phyloP scores from a whole-genome alignment of 2,329 filamentous ascomycete species.

The Hypocrella siamensis region DNA sequence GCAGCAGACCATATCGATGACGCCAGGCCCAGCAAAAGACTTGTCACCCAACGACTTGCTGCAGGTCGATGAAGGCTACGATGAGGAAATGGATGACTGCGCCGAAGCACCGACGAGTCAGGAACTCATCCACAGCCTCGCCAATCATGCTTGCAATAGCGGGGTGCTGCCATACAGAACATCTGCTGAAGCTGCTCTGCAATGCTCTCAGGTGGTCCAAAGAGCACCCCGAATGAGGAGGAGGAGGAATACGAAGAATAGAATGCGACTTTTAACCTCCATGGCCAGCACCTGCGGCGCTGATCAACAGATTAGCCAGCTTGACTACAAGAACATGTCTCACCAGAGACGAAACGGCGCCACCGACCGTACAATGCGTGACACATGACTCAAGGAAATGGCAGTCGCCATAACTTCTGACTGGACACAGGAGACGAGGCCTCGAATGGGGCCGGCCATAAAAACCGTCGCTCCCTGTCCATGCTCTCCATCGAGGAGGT shows the following conservation, averaged over 20 bases:
- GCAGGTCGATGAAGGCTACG: not conserved
- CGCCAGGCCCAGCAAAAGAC: not conserved
- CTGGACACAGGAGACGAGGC: too few relatives aligned
- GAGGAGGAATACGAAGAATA: slow-evolving; percentile 4
- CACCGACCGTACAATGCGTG: too few relatives aligned
- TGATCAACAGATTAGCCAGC: too few relatives aligned
- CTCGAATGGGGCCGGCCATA: too few relatives aligned
- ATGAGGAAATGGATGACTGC: slow-evolving; percentile 3
- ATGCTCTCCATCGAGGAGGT: too few relatives aligned
- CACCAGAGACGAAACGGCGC: too few relatives aligned
- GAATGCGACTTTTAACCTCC: not conserved
- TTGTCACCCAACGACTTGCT: not conserved
- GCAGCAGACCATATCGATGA: too few relatives aligned
- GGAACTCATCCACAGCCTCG: slow-evolving; percentile 1
- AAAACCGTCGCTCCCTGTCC: too few relatives aligned
- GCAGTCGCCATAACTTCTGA: too few relatives aligned
- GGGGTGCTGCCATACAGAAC: slow-evolving; percentile 3
- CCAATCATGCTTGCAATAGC: slow-evolving; percentile 1
- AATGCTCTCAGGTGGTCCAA: slow-evolving; percentile 5
- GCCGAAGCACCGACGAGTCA: slow-evolving; percentile 1
- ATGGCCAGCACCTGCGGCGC: not conserved
- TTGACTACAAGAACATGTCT: too few relatives aligned
- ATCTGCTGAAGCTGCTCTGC: slow-evolving; percentile 5
- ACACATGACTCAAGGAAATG: too few relatives aligned
- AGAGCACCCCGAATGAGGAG: slow-evolving; percentile 5